Evolutionary conservation across 768 basidiomycete species (phyloP), one percentile per base, ranked within the genome.

Genomic region (Mycena albidolilacea): DNA sequence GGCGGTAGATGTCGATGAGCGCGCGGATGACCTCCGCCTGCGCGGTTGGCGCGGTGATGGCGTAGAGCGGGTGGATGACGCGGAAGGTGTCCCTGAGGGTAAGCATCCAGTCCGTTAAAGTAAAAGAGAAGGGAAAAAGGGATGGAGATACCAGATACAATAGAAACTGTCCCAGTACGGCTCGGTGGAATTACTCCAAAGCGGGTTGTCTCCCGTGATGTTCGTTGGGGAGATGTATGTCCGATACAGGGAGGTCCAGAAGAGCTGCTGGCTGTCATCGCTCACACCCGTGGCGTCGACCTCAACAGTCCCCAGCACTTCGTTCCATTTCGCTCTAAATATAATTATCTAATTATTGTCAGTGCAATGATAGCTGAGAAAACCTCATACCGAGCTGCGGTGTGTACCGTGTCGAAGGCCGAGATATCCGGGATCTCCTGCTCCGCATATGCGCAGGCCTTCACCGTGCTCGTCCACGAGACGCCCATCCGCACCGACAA

Each of bases 381-480:
- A 7, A 12, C 7, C 19, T 19, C 14, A 8, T 67, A 75, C 74
- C 70, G 46, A 12, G 74, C 74, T 7, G 70, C 74, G n/a, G 57
- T 21, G 5, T 75, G 55, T 9, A 75, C n/a, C 9, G 50, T 23
- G 35, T 72, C 70, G 15, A 75, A 75, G 7, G 63, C 67, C 1
- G 67, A 52, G 37, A 72, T 60, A 37, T 75, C 64, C 0, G 74
- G 74, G 11, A 86, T 78, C 65, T 86, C 85, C 43, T 76, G 76
- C 71, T 86, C 84, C 3, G 84, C 86, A 67, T 86, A 86, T 12
- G 80, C 74, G 73, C 85, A 87, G 5, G 85, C 86, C 75, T 86
- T 86, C 19, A 79, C 82, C 12, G 79, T 76, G 6, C 85, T 87
- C 9, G 81, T 76, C 78, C 86, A 87, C 9, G 86, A 87, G 15